phyloP scores from a whole-genome alignment of 495 filamentous ascomycete genomes.

The Lindgomyces ingoldianus region DNA sequence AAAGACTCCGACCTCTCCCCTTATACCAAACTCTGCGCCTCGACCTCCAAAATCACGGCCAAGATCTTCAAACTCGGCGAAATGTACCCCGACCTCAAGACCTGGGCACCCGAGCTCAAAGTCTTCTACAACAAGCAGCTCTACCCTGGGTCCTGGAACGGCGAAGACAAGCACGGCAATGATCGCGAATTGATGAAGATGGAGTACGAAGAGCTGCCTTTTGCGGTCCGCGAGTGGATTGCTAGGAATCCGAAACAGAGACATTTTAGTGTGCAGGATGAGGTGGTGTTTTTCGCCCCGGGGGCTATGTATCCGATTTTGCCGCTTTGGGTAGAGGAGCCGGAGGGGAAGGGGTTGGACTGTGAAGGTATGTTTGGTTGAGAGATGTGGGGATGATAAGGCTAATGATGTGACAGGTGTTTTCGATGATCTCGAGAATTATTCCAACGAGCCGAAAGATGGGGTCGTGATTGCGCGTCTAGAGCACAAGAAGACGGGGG shows the following conservation, averaged over 20 bases:
- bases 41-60: constrained; percentile 18
- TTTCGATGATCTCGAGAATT: constrained; percentile 35
- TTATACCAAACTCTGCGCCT: constrained; percentile 13
- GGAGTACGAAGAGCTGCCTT: constrained; percentile 26
- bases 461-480: constrained; percentile 21
- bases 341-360: constrained; percentile 13
- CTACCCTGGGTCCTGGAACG: constrained; percentile 36
- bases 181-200: constrained; percentile 35
- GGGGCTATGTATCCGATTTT: constrained; percentile 34
- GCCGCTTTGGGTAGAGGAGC: constrained; percentile 31
- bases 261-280: constrained; percentile 33
- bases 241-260: constrained; percentile 24
- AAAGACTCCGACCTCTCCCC: constrained; percentile 5
- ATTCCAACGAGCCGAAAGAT: constrained; percentile 23
- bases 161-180: constrained; percentile 30
- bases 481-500: constrained; percentile 18
- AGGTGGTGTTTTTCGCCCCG: constrained; percentile 36
- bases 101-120: constrained; percentile 32
- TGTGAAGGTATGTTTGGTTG: constrained; percentile 6
- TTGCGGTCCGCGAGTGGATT: constrained; percentile 30
- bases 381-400: background rate
- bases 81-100: constrained; percentile 30
- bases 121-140: constrained; percentile 37
- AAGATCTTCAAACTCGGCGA: constrained; percentile 31
- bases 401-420: constrained; percentile 20